phyloP scores from a whole-genome alignment of 2,329 filamentous ascomycete species.

The Ceratocystis eucalypticola region DNA sequence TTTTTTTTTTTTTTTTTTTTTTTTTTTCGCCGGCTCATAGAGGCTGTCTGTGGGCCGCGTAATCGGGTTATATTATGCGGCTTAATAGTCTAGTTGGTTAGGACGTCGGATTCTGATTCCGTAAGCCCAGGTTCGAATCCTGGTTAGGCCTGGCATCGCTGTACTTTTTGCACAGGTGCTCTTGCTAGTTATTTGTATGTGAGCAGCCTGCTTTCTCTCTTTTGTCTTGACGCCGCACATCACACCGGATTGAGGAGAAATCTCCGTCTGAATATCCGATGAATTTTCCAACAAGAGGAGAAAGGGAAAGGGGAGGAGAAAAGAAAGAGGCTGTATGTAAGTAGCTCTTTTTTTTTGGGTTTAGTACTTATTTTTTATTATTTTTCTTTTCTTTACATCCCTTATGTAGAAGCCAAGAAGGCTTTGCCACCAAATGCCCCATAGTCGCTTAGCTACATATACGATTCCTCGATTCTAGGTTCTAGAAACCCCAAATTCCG shows the following conservation, averaged over 20 bases:
- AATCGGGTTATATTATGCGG: not conserved
- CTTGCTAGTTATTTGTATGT: not conserved
- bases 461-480: not conserved
- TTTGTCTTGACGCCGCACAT: not conserved
- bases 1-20: not conserved
- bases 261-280: not conserved
- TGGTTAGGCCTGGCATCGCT: slow-evolving; percentile 10
- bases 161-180: not conserved
- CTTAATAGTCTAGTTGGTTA: slow-evolving; percentile 18
- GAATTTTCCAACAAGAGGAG: not conserved
- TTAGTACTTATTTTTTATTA: not conserved
- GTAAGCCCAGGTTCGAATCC: slow-evolving; percentile 18
- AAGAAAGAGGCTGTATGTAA: not conserved
- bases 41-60: not conserved
- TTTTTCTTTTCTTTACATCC: not conserved
- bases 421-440: not conserved
- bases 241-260: not conserved
- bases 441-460: slow-evolving; percentile 1
- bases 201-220: not conserved
- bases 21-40: not conserved
- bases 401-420: not conserved
- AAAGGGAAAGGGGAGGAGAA: not conserved
- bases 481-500: not conserved
- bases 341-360: no score
- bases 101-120: slow-evolving; percentile 18